Evolutionary conservation across 2,329 filamentous ascomycete species (phyloP).

Genomic region (Exophiala bonariae): DNA sequence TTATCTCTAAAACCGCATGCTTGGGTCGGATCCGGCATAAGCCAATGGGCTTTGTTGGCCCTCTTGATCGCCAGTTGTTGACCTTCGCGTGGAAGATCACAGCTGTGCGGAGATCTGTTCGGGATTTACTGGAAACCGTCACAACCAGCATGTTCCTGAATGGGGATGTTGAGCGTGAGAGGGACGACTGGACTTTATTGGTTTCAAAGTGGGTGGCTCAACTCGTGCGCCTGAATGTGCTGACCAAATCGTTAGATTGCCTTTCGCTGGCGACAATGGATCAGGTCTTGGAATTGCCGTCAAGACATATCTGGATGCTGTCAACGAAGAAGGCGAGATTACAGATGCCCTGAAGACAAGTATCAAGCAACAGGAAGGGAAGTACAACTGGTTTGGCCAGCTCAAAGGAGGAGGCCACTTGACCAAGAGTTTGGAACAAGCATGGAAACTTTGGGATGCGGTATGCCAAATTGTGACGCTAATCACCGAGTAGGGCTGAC

Average conservation of each 20-base stretch:
- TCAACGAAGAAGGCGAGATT: conserved; percentile 20
- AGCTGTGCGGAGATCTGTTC: conserved; percentile 73
- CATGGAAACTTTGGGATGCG: conserved; percentile 66
- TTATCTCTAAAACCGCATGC: conserved; percentile 84
- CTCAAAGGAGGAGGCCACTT: conserved; percentile 30
- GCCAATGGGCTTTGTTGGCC: conserved; percentile 87
- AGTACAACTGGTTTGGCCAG: conserved; percentile 25
- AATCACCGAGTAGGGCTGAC: conserved; percentile 9
- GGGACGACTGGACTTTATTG: conserved; percentile 67
- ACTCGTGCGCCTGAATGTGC: conserved; percentile 1
- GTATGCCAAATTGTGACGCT: conserved; percentile 42
- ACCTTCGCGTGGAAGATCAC: conserved; percentile 82
- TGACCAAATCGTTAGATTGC: conserved; percentile 34
- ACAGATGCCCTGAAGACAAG: conserved; percentile 20
- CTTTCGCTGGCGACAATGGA: conserved; percentile 47
- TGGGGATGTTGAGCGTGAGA: conserved; percentile 72
- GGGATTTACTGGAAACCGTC: conserved; percentile 82
- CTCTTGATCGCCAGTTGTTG: conserved; percentile 84
- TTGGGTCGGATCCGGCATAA: conserved; percentile 80
- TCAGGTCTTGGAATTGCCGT: conserved; percentile 50
- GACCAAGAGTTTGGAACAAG: conserved; percentile 58
- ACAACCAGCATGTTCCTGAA: conserved; percentile 77
- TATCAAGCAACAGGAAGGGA: conserved; percentile 26
- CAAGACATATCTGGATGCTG: conserved; percentile 49
- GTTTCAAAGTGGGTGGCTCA: conserved; percentile 65